Conservation (phyloP, 2,329 filamentous ascomycete genomes). For the Capronia americana region DNA sequence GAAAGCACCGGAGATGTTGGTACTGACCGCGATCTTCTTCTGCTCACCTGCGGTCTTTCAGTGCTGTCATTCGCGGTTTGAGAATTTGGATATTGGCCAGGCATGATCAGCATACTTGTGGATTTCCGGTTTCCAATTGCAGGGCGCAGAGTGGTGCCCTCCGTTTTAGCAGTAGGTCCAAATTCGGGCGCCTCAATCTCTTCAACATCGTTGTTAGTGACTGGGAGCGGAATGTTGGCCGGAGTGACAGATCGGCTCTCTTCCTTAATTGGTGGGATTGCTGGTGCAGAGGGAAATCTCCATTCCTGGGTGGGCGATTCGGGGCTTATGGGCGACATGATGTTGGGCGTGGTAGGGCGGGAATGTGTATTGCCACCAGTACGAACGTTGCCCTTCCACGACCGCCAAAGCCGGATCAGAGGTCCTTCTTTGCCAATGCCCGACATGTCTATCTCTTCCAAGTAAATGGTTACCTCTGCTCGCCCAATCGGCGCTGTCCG, state of each 20-base stretch:
- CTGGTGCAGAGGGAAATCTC: slow-evolving; percentile 44
- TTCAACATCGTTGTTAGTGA: slow-evolving; percentile 70
- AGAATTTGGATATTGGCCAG: slow-evolving; percentile 32
- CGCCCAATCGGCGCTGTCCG: slow-evolving; percentile 53
- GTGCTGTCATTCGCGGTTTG: slow-evolving; percentile 2
- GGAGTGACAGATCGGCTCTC: slow-evolving; percentile 46
- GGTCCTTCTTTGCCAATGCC: slow-evolving; percentile 88
- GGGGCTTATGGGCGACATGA: slow-evolving; percentile 33
- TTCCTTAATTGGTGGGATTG: slow-evolving; percentile 40
- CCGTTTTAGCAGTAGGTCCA: slow-evolving; percentile 56
- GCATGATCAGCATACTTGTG: slow-evolving; percentile 37
- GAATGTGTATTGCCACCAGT: slow-evolving; percentile 64
- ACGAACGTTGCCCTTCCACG: slow-evolving; percentile 79
- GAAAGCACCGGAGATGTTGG: slow-evolving; percentile 21
- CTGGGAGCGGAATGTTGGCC: slow-evolving; percentile 71
- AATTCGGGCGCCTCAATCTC: slow-evolving; percentile 75
- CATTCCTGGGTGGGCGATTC: slow-evolving; percentile 48
- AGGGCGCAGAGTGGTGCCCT: slow-evolving; percentile 17
- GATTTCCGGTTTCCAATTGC: slow-evolving; percentile 24
- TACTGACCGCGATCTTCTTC: slow-evolving; percentile 34
- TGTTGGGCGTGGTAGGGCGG: slow-evolving; percentile 51
- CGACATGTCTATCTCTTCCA: slow-evolving; percentile 92
- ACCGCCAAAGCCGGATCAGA: slow-evolving; percentile 87
- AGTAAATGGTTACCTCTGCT: slow-evolving; percentile 68
- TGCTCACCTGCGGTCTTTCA: slow-evolving; percentile 21